Conservation (phyloP, 768 basidiomycete species). For the Leucogyrophana mollusca region DNA sequence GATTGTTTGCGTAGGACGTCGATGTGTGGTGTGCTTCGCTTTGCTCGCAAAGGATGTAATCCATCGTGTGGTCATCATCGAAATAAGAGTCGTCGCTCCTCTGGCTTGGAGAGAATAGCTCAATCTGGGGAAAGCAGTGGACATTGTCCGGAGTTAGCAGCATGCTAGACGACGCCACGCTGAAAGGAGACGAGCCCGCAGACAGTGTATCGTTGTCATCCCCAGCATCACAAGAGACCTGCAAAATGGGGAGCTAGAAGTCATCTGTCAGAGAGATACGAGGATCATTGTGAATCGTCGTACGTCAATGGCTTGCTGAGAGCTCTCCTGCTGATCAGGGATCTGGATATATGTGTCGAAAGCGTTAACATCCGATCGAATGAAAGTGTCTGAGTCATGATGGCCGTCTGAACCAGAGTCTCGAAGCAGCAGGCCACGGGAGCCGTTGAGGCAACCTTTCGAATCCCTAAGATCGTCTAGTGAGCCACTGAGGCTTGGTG, state of each 20-base stretch:
- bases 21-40: too few species aligned
- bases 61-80: too few species aligned
- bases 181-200: slow-evolving; percentile 20
- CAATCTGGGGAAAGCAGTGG: background rate
- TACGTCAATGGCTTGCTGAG: background rate
- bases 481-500: background rate
- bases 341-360: background rate
- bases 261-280: too few species aligned
- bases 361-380: background rate
- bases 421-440: background rate
- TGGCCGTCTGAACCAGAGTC: background rate
- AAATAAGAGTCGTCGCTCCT: background rate
- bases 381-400: background rate
- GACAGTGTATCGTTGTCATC: background rate
- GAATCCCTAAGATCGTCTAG: background rate
- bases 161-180: slow-evolving; percentile 20
- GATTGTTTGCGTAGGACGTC: too few species aligned
- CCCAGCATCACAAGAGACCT: background rate
- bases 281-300: too few species aligned
- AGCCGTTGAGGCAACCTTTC: background rate
- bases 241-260: background rate
- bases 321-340: background rate
- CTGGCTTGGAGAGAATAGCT: background rate
- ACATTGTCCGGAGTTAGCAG: slow-evolving; percentile 16
- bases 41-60: too few species aligned